phyloP scores from a whole-genome alignment of 163 green algal species.

The Chlorella variabilis region DNA sequence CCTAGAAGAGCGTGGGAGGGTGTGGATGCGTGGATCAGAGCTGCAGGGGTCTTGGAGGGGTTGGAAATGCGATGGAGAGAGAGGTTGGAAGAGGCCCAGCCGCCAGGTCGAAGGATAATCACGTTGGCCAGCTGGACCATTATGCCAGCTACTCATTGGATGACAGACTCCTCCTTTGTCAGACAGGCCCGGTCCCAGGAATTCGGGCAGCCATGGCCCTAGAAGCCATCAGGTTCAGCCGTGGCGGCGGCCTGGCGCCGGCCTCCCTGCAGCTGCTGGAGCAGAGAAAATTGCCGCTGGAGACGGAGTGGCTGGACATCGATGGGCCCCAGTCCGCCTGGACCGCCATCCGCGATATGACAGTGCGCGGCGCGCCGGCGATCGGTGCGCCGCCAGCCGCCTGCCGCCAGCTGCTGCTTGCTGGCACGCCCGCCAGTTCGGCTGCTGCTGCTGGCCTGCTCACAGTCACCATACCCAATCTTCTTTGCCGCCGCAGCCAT shows the following conservation, averaged over 20 bases:
- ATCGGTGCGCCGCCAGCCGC: conserved; percentile 61
- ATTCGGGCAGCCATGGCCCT: conserved; percentile 61
- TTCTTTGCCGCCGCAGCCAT: conserved; percentile 63
- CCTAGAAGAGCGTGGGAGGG: too few relatives aligned
- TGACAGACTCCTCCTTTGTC: too few relatives aligned
- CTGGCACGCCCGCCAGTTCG: not conserved
- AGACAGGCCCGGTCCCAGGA: too few relatives aligned
- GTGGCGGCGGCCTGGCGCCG: conserved; percentile 45
- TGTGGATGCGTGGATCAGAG: too few relatives aligned
- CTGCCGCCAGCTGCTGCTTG: not conserved
- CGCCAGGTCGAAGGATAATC: too few relatives aligned
- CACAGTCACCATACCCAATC: too few relatives aligned
- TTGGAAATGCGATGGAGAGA: too few relatives aligned
- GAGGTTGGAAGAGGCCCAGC: too few relatives aligned
- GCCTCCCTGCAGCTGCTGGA: conserved; percentile 89
- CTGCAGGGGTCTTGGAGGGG: too few relatives aligned
- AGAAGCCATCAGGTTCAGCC: conserved; percentile 82
- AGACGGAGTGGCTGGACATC: conserved; percentile 79
- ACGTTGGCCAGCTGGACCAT: too few relatives aligned
- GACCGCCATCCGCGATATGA: conserved; percentile 88
- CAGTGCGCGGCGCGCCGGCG: conserved; percentile 93
- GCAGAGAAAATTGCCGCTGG: conserved; percentile 85
- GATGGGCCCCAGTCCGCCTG: conserved; percentile 56
- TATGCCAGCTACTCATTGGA: too few relatives aligned
- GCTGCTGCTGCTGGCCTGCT: not conserved